Percentiles rank a stretch among this genome's conserved stretches.
phyloP scores from a whole-genome alignment of 495 filamentous ascomycete genomes.

The Penicillium fimorum region DNA sequence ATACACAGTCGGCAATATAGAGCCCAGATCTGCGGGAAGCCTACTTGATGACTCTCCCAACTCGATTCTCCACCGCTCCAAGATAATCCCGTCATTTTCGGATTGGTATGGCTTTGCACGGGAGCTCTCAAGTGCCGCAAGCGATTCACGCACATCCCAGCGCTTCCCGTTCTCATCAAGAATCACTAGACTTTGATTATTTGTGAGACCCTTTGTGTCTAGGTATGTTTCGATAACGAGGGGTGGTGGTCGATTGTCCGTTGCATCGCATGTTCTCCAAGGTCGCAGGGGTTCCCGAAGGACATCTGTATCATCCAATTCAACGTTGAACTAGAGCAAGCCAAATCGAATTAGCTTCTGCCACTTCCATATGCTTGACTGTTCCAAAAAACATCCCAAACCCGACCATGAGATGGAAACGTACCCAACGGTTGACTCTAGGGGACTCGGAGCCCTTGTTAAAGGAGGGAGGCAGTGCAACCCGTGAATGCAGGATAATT shows the following conservation, averaged over 20 bases:
- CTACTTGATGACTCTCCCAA: slow-evolving; percentile 60
- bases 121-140: slow-evolving; percentile 58
- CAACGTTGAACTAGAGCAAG: slow-evolving; percentile 76
- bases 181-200: slow-evolving; percentile 82
- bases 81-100: slow-evolving; percentile 63
- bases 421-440: slow-evolving; percentile 91
- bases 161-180: slow-evolving; percentile 84
- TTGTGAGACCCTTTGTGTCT: slow-evolving; percentile 74
- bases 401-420: slow-evolving; percentile 29
- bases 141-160: slow-evolving; percentile 86
- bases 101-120: slow-evolving; percentile 31
- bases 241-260: slow-evolving; percentile 75
- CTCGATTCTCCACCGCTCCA: slow-evolving; percentile 89
- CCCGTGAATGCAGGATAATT: slow-evolving; percentile 76
- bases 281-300: slow-evolving; percentile 74
- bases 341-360: slow-evolving; percentile 17
- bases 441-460: slow-evolving; percentile 56
- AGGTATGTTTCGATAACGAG: slow-evolving; percentile 89
- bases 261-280: slow-evolving; percentile 76
- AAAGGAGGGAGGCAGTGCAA: slow-evolving; percentile 63
- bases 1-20: slow-evolving; percentile 82
- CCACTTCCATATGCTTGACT: neutral
- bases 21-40: slow-evolving; percentile 60
- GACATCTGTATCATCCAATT: slow-evolving; percentile 86
- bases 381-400: slow-evolving; percentile 1